Base-by-base conservation (phyloP, 805 yeast species). In the Metschnikowia gruessii region DNA sequence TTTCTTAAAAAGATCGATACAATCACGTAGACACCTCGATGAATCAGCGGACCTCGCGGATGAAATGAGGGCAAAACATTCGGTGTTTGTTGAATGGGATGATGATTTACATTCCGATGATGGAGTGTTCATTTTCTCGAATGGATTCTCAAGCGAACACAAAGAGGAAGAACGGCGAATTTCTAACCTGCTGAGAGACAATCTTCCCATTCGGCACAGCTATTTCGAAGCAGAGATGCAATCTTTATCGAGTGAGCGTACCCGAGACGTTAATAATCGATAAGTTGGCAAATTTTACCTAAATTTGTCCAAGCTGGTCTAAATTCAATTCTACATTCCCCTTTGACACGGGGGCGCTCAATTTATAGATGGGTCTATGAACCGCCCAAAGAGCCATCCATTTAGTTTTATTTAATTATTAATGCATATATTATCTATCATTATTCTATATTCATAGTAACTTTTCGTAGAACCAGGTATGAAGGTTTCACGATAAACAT, bases 1-100 rank as follows among this genome's bases (percentile, higher is more conserved):
- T 62, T 74, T 87, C 43, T 75, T 85, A 71, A 80, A 91, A 58
- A 71, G 96, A 54, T 76, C 86, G 0, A 77, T 81, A 4, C 74
- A 77, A 19, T 75, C 83, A 16, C 60, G 83, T 56, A 60, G 67
- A 58, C 67, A 67, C 47, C 60, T 70, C 42, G 69, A 69, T 26
- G 70, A 65, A 22, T 61, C 52, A 10, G 29, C 35, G 2, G 42
- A 43, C 18, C 32, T 36, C 6, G 38, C 46, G 9, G 40, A 40
- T 33, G 52, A 46, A 9, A 43, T 50, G 45, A 37, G 56, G 18
- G 33, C 46, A 10, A 43, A 40, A 15, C 7, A 33, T n/a, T 24
- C 49, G 6, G 43, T 51, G 33, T 37, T 37, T 13, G 46, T 41
- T 8, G 50, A 41, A 29, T 48, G 49, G 44, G 49, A 43, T 24